A percentile compares a stretch with the other conserved stretches of the same genome.
Evolutionary conservation across 768 basidiomycete species (phyloP).

Genomic region (Mycena belliarum): DNA sequence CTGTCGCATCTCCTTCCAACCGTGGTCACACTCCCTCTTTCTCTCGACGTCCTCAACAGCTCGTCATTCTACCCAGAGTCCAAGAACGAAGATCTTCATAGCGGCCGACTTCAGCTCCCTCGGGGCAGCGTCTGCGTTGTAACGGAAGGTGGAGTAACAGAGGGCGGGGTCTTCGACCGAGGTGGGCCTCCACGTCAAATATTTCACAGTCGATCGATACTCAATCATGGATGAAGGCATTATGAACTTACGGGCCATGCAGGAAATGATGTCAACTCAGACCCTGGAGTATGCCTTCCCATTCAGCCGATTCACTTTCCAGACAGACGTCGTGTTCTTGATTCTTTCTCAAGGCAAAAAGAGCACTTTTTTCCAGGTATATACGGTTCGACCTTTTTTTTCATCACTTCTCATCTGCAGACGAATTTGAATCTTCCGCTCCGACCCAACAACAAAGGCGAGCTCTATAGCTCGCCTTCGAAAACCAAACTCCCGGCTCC

Average conservation of each 20-base stretch:
- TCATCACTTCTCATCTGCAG: constrained; percentile 33
- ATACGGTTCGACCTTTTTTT: neutral
- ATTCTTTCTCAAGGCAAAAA: constrained; percentile 63
- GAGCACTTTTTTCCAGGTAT: constrained; percentile 74
- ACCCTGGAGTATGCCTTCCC: constrained; percentile 76
- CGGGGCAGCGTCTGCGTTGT: constrained; percentile 59
- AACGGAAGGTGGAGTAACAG: constrained; percentile 66
- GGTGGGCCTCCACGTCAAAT: constrained; percentile 34
- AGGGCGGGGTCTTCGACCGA: constrained; percentile 64
- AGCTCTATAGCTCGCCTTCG: constrained; percentile 53
- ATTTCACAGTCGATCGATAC: neutral
- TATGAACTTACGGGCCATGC: constrained; percentile 60
- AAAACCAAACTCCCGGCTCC: constrained; percentile 46
- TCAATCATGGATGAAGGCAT: constrained; percentile 45
- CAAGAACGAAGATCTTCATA: constrained; percentile 69
- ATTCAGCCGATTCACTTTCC: constrained; percentile 69
- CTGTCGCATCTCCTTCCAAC: constrained; percentile 63
- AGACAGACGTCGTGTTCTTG: constrained; percentile 71
- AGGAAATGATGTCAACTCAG: constrained; percentile 64
- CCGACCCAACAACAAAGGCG: constrained; percentile 26
- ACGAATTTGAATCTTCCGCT: constrained; percentile 61
- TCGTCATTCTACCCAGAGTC: constrained; percentile 63
- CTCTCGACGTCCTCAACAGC: constrained; percentile 62
- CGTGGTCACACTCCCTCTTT: constrained; percentile 56
- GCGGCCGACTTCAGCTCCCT: constrained; percentile 75